Conservation (phyloP, 208 protist genomes). For the Trypanosoma lewisi region DNA sequence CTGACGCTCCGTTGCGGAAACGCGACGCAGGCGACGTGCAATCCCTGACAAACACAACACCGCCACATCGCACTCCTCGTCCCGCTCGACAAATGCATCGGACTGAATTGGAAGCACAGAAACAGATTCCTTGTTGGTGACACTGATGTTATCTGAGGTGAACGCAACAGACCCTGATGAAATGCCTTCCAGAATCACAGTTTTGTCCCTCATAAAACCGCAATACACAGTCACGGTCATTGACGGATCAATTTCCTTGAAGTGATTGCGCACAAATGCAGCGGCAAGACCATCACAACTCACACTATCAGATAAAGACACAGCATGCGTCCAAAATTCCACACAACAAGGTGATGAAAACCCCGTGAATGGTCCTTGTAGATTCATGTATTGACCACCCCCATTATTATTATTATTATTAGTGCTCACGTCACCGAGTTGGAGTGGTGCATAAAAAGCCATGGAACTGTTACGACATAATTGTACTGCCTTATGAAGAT, state of each 20-base stretch:
- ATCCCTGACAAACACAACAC: slow-evolving; percentile 64
- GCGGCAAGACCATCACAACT: slow-evolving; percentile 57
- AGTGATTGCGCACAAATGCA: slow-evolving; percentile 46
- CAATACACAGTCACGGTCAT: slow-evolving; percentile 19
- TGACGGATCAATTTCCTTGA: slow-evolving; percentile 19
- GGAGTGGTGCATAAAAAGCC: slow-evolving; percentile 1
- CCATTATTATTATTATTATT: slow-evolving; percentile 1
- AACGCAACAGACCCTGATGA: not conserved
- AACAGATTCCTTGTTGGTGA: slow-evolving; percentile 10
- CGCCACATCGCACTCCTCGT: slow-evolving; percentile 63
- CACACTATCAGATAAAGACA: slow-evolving; percentile 32
- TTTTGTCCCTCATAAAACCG: slow-evolving; percentile 13
- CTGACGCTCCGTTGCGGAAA: slow-evolving; percentile 10
- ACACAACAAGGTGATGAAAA: slow-evolving; percentile 60
- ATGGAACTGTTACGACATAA: slow-evolving; percentile 30
- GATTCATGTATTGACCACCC: not conserved
- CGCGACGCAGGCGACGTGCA: slow-evolving; percentile 1
- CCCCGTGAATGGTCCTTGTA: slow-evolving; percentile 20
- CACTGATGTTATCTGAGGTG: not conserved
- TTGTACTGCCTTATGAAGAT: slow-evolving; percentile 46
- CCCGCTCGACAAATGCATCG: slow-evolving; percentile 23
- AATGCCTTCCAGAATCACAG: slow-evolving; percentile 20
- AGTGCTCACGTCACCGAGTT: not conserved
- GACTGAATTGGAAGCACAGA: slow-evolving; percentile 8
- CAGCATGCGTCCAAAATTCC: slow-evolving; percentile 81